These are phyloP conservation scores for Diplosphaera chodatii DNA, from an alignment of 139 green algal species.

Conservation along the genomic window DNA sequence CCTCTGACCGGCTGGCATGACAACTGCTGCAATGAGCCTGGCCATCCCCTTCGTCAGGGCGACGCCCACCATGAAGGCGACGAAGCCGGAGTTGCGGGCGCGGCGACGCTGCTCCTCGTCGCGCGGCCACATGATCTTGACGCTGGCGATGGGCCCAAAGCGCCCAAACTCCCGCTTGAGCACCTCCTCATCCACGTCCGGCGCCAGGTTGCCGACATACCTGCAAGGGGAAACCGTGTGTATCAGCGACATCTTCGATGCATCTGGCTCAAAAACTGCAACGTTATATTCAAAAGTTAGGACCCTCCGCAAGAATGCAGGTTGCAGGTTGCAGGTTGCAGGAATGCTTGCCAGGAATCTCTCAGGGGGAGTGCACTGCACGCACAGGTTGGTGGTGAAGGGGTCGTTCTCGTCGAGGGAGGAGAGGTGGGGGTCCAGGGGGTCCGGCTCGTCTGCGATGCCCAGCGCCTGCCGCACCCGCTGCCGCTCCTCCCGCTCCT, in stretches of 20 bases:
- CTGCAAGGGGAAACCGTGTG: not conserved
- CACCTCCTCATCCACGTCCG: conserved; percentile 71
- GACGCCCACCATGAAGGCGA: conserved; percentile 96
- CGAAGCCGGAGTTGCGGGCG: conserved; percentile 89
- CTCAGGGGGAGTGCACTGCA: too few relatives aligned
- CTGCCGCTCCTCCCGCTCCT: conserved; percentile 53
- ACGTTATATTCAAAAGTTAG: too few relatives aligned
- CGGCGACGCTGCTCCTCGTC: conserved; percentile 84
- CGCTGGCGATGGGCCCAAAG: conserved; percentile 83
- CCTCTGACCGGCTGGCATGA: too few relatives aligned
- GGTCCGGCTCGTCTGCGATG: not conserved
- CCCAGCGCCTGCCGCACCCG: conserved; percentile 11
- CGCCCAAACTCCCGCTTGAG: conserved; percentile 82
- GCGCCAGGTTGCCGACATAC: conserved; percentile 84
- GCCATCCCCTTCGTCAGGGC: too few relatives aligned
- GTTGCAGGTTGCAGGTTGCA: not conserved
- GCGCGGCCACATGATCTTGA: conserved; percentile 98
- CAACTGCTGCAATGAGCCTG: too few relatives aligned
- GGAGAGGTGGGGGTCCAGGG: conserved; percentile 11
- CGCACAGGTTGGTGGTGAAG: conserved; percentile 85
- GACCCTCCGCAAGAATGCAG: too few relatives aligned
- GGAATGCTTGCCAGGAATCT: too few relatives aligned
- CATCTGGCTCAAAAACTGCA: not conserved
- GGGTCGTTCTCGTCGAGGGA: conserved; percentile 63
- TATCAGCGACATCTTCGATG: not conserved